Evolutionary conservation across 2,329 filamentous ascomycete species (phyloP).

Genomic region (Xylariaceae sp.): DNA sequence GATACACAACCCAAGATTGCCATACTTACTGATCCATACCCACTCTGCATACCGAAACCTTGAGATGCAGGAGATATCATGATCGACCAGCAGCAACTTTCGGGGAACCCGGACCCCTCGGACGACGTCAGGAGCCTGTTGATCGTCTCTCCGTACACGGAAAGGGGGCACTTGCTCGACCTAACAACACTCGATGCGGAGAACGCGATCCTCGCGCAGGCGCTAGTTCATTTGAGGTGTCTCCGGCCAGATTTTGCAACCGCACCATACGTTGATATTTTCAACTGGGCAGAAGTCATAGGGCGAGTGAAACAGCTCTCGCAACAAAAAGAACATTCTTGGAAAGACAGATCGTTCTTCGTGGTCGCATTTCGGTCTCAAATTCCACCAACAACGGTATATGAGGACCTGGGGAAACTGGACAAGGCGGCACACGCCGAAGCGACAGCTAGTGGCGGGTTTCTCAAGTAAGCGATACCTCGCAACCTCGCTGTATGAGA

Average conservation of each 20-base stretch:
- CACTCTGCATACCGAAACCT: neutral
- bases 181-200: slow-evolving; percentile 60
- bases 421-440: slow-evolving; percentile 78
- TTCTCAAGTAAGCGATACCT: slow-evolving; percentile 61
- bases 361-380: slow-evolving; percentile 78
- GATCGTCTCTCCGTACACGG: slow-evolving; percentile 71
- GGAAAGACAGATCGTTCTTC: slow-evolving; percentile 66
- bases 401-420: slow-evolving; percentile 62
- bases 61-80: slow-evolving; percentile 7
- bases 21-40: slow-evolving; percentile 1
- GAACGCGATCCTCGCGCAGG: slow-evolving; percentile 64
- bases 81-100: slow-evolving; percentile 11
- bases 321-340: slow-evolving; percentile 43
- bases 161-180: slow-evolving; percentile 65
- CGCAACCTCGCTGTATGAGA: slow-evolving; percentile 7
- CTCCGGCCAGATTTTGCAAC: slow-evolving; percentile 69
- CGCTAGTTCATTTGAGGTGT: slow-evolving; percentile 59
- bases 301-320: slow-evolving; percentile 50
- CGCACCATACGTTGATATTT: slow-evolving; percentile 63
- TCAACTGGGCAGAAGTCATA: slow-evolving; percentile 70
- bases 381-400: slow-evolving; percentile 62
- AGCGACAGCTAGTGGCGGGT: slow-evolving; percentile 70
- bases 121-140: slow-evolving; percentile 36
- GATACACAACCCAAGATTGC: neutral
- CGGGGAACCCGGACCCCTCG: slow-evolving; percentile 1